Evolutionary conservation across 305 asterid genomes (phyloP), one percentile per base, ranked within the genome.

Genomic region (Solanum chacoense): DNA sequence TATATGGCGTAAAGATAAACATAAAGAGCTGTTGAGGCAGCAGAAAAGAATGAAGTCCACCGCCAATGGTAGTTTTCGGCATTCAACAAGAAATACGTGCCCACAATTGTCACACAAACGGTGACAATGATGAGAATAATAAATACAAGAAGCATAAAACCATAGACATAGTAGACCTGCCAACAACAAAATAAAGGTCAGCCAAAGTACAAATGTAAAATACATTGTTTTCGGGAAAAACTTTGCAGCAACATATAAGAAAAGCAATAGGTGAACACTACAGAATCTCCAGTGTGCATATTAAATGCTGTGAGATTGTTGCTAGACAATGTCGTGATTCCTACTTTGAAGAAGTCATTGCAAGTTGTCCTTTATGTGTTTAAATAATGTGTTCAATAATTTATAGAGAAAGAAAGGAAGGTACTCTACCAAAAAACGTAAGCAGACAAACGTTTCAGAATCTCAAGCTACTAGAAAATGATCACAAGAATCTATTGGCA

Each of bases 41-140:
- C 93, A 16, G 94, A 89, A 65, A 89, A 90, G 89, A 93, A 93
- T 28, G 94, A 90, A 38, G 94, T 91, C 94, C 94, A 93, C 28
- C 91, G 93, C 93, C 94, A 93, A 59, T 88, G 93, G 87, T 93
- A 92, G 88, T 93, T 91, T 91, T 93, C 93, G 20, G 93, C 92
- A 77, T 93, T 93, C 69, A 93, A 91, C 92, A 93, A 86, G 91
- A 93, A 88, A 79, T 93, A 92, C 7, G 93, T 93, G 36, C 92
- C 94, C 89, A 90, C 91, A 69, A 91, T 92, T 55, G 94, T 91
- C 59, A 87, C 92, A 45, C 92, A 92, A 36, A 90, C 90, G 22
- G 94, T 93, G 40, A 93, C 93, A 89, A 92, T 87, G 80, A 92
- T 86, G 72, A 93, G 90, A 35, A 91, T 88, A 11, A 91, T 63